Base-by-base conservation (phyloP, 441 rosid species). In the Brassica balearica region DNA sequence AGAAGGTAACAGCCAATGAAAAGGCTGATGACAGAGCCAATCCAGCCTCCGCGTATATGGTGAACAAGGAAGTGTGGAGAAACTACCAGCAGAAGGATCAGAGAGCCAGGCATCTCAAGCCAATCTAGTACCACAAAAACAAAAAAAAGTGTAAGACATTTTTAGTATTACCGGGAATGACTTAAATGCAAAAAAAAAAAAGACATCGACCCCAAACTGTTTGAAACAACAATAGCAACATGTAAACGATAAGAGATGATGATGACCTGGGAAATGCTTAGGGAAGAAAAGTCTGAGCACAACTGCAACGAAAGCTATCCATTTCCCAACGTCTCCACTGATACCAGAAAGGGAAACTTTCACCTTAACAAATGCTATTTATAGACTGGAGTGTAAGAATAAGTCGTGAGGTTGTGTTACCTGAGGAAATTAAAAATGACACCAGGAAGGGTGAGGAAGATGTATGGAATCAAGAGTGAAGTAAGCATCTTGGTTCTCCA, bases 401-500 rank as follows among this genome's bases (percentile, higher is more conserved):
- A 25, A 25, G 27, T 25, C 3, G 27, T 25, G 27, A 25, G 27
- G 4, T 8, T n/a, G 70, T 17, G 65, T 62, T 66, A 92, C 97
- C 96, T 89, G 59, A 93, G 84, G 69, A 88, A 81, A 84, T 88
- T 36, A 62, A 93, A 91, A 41, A 91, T 68, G 2, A 80, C 84
- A 3, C 81, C 59, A 69, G 97, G 98, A 78, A 91, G 90, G 75
- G 90, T 91, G 51, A 93, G 88, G 90, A 91, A 91, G 62, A 93
- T 92, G 78, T 91, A 93, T 48, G 97, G 97, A 71, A 93, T 77
- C 12, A 93, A 20, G 62, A 91, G 93, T 22, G 91, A 80, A 4
- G 97, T 91, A 77, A 93, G 86, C 84, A 93, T 91, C 73, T 90
- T 91, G 2, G 92, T 88, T 83, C 85, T 93, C 97, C 97, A 91